phyloP scores from a whole-genome alignment of 1,284 basidiomycete genomes.

The Xanthoconium separans region DNA sequence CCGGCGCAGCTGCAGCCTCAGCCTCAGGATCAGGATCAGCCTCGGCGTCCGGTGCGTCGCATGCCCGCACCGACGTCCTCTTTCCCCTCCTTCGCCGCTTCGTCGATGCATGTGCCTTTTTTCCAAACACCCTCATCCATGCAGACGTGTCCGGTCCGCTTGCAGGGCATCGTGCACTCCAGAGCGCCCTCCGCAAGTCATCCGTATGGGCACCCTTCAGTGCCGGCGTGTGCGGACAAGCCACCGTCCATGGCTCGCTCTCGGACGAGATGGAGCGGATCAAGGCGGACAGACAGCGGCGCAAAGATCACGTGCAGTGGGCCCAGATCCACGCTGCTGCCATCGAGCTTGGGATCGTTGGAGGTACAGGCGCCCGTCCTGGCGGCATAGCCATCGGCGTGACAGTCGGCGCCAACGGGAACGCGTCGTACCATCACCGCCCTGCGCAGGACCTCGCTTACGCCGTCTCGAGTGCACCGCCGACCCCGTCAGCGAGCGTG shows the following conservation, averaged over 20 bases:
- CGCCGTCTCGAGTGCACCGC: neutral
- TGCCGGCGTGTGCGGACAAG: neutral
- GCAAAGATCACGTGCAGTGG: slow-evolving; percentile 61
- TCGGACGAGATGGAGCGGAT: slow-evolving; percentile 60
- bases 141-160: slow-evolving; percentile 50
- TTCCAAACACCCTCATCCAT: slow-evolving; percentile 45
- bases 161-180: slow-evolving; percentile 51
- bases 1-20: slow-evolving; percentile 1
- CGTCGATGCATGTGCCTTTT: slow-evolving; percentile 49
- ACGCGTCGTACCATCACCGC: slow-evolving; percentile 17
- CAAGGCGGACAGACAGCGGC: slow-evolving; percentile 51
- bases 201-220: slow-evolving; percentile 44
- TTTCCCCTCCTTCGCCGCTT: slow-evolving; percentile 44
- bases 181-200: slow-evolving; percentile 53
- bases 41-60: slow-evolving; percentile 7
- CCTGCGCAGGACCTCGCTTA: slow-evolving; percentile 21
- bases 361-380: neutral
- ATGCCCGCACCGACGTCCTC: slow-evolving; percentile 17
- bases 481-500: neutral
- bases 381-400: neutral
- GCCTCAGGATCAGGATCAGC: neutral
- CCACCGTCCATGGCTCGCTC: slow-evolving; percentile 27
- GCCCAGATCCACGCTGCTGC: slow-evolving; percentile 59
- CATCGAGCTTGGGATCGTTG: slow-evolving; percentile 48
- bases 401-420: slow-evolving; percentile 3